Evolutionary conservation across 2,329 filamentous ascomycete species (phyloP), one percentile per base, ranked within the genome.

Genomic region (Phyllosticta citrichinensis): DNA sequence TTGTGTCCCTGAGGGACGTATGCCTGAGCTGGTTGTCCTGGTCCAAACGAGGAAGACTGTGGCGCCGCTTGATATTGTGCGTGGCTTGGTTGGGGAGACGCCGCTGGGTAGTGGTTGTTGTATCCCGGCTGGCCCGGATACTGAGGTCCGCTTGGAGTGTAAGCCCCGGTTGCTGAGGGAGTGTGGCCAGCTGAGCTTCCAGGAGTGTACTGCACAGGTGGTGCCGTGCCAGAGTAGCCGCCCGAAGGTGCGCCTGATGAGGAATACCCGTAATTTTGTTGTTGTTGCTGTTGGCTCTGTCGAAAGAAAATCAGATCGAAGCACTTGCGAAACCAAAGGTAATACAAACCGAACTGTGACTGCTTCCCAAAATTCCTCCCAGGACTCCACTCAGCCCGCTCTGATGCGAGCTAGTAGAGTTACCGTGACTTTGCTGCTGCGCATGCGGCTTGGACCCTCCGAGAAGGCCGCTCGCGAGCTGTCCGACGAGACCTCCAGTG

Each of bases 191-290:
- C 58, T 25, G 58, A 60, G 53, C 58, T 52, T 33, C 40, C 24
- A 12, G 58, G 58, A n/a, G 54, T 60, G 47, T 87, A 87, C 6
- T 82, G 80, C 14, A 80, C 72, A n/a, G 83, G 81, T 12, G 87
- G 87, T 50, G 85, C 83, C 61, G 82, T 78, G 60, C 85, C 86
- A 63, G 76, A 80, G 70, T 88, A 89, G 47, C 79, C 77, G 53
- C 81, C 80, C 52, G 68, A 67, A 2, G 68, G 66, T 22, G 80
- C 76, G 52, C 79, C 80, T 3, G 77, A 71, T 66, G 81, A 81
- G 22, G 83, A 83, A 71, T 87, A 87, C 33, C 85, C 86, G 69
- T 82, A 89, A 68, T 80, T 82, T 30, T 30, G 27, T 30, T 30
- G 35, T 47, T 62, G 56, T 8, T 40, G 52, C 33, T 58, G 61